A percentile compares a stretch with the other conserved stretches of the same genome.
Evolutionary conservation across 805 yeast genomes (phyloP).

Genomic region (Candida boidinii): DNA sequence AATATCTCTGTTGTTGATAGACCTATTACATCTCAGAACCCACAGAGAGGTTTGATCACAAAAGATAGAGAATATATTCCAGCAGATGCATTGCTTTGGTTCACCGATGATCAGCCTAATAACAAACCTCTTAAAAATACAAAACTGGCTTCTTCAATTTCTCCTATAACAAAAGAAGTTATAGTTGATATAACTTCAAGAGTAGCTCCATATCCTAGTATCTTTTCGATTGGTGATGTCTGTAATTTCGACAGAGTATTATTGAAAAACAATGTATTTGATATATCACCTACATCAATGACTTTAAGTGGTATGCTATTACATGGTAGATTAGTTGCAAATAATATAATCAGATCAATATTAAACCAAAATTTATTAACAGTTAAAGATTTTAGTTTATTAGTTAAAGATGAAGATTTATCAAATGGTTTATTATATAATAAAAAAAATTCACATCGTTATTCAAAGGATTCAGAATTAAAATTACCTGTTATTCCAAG

Average conservation of each 20-base stretch:
- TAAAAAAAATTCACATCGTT: neutral
- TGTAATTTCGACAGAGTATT: slow-evolving; percentile 4
- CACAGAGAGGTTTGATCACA: slow-evolving; percentile 2
- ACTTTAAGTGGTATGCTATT: slow-evolving; percentile 6
- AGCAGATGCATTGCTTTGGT: slow-evolving; percentile 6
- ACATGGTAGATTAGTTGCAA: slow-evolving; percentile 5
- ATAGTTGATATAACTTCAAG: slow-evolving; percentile 2
- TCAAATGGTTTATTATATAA: slow-evolving; percentile 5
- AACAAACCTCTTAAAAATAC: slow-evolving; percentile 1
- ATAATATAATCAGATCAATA: slow-evolving; percentile 3
- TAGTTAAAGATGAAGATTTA: slow-evolving; percentile 1
- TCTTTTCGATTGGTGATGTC: slow-evolving; percentile 7
- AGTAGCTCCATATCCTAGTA: neutral
- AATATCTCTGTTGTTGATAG: neutral
- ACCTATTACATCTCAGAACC: neutral
- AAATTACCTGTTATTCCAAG: neutral
- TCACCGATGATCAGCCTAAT: slow-evolving; percentile 4
- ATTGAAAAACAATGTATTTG: slow-evolving; percentile 2
- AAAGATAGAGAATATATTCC: slow-evolving; percentile 3
- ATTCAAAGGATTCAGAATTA: neutral
- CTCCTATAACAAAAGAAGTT: slow-evolving; percentile 4
- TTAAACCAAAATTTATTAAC: slow-evolving; percentile 1
- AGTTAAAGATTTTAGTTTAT: slow-evolving; percentile 2
- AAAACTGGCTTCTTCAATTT: slow-evolving; percentile 1
- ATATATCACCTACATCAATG: slow-evolving; percentile 3